Evolutionary conservation across 345 rosid genomes (phyloP).

Genomic region (Euclidium syriacum): DNA sequence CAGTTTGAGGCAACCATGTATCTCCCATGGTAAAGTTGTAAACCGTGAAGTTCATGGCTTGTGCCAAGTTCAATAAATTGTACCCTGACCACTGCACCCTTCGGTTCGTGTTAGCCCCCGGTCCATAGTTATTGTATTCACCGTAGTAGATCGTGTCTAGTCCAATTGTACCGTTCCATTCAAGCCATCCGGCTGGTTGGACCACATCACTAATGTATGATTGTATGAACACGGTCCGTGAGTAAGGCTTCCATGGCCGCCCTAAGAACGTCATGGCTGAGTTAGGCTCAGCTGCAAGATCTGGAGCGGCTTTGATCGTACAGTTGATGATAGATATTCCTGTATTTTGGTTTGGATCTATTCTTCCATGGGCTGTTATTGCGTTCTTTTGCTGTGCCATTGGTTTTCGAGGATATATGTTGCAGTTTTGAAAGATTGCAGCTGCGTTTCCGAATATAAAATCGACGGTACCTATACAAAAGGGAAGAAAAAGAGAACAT

Average conservation of each 20-base stretch:
- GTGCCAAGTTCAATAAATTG: constrained; percentile 39
- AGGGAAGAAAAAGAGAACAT: neutral
- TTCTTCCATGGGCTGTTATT: constrained; percentile 57
- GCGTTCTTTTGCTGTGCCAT: constrained; percentile 52
- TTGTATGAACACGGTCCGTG: constrained; percentile 61
- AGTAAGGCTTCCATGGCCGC: constrained; percentile 57
- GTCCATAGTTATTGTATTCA: constrained; percentile 53
- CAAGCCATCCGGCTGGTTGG: constrained; percentile 53
- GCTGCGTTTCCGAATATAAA: constrained; percentile 53
- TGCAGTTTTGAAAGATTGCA: constrained; percentile 41
- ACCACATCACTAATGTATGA: constrained; percentile 50
- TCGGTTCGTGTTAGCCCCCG: constrained; percentile 45
- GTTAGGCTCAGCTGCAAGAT: constrained; percentile 41
- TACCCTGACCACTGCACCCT: constrained; percentile 68
- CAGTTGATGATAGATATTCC: constrained; percentile 63
- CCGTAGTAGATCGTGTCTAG: constrained; percentile 56
- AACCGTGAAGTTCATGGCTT: constrained; percentile 63
- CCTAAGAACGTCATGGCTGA: constrained; percentile 41
- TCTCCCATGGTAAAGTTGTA: constrained; percentile 60
- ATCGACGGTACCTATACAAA: constrained; percentile 39
- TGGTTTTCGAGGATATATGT: constrained; percentile 48
- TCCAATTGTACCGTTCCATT: constrained; percentile 59
- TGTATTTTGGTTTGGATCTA: constrained; percentile 54
- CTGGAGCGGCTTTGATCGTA: constrained; percentile 48
- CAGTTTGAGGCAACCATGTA: constrained; percentile 54